These are phyloP conservation scores for Xylaria multiplex DNA, from an alignment of 2,329 filamentous ascomycete species.

Conservation along the genomic window DNA sequence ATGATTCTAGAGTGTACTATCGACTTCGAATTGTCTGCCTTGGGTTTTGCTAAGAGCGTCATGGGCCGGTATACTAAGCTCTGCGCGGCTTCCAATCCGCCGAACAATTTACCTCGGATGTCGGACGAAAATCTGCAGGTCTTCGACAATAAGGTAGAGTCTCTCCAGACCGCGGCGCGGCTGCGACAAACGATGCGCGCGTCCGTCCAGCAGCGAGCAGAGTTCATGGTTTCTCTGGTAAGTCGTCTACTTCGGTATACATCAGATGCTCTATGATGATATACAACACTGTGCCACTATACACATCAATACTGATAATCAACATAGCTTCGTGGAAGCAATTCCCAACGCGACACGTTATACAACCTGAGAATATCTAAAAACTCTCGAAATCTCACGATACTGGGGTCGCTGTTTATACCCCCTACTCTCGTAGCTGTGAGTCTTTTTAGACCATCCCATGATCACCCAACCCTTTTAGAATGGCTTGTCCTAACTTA, in stretches of 20 bases:
- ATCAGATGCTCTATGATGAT: no score
- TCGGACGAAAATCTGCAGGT: conserved; percentile 11
- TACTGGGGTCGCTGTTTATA: conserved; percentile 24
- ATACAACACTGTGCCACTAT: no score
- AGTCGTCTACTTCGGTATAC: no score
- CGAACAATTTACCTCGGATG: conserved; percentile 16
- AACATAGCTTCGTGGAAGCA: conserved; percentile 15
- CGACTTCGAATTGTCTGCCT: conserved; percentile 24
- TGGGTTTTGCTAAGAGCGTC: conserved; percentile 18
- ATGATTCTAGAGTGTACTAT: conserved; percentile 15
- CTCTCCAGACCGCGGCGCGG: conserved; percentile 11
- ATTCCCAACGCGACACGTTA: conserved; percentile 15
- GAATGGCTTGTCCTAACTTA: conserved; percentile 22
- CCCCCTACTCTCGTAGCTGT: conserved; percentile 23
- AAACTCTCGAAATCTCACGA: conserved; percentile 22
- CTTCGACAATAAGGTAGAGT: conserved; percentile 19
- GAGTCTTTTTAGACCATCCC: conserved; percentile 13
- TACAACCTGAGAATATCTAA: conserved; percentile 19
- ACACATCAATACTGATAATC: no score
- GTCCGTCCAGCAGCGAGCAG: conserved; percentile 10
- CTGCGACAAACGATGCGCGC: conserved; percentile 11
- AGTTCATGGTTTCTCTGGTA: conserved; percentile 20
- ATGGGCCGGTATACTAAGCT: conserved; percentile 23
- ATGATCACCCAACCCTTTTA: conserved; percentile 8
- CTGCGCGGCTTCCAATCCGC: conserved; percentile 5